Percentiles rank a stretch among this genome's conserved stretches.
phyloP scores from a whole-genome alignment of 371 early-diverging fungal genomes.

The Zopfochytrium polystomum region DNA sequence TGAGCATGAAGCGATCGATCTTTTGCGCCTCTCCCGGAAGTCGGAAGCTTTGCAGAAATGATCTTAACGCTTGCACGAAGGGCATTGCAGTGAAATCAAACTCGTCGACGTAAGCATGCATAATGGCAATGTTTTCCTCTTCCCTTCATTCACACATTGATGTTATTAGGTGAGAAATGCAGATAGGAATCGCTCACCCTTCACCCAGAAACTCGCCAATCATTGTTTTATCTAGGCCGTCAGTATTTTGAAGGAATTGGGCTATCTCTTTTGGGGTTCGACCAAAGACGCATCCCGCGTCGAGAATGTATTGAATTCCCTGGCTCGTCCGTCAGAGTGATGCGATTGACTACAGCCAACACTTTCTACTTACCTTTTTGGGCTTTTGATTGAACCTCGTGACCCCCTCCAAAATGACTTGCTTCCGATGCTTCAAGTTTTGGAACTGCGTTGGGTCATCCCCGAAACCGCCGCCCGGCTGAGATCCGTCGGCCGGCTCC shows the following conservation, averaged over 20 bases:
- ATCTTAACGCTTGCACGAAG: constrained; percentile 82
- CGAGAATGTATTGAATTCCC: constrained; percentile 74
- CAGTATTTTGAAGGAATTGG: constrained; percentile 66
- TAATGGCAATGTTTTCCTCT: constrained; percentile 79
- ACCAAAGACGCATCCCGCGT: constrained; percentile 59
- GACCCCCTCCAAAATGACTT: constrained; percentile 71
- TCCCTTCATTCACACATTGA: constrained; percentile 45
- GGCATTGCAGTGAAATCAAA: constrained; percentile 75
- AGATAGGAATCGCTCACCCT: constrained; percentile 43
- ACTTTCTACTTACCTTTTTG: constrained; percentile 53
- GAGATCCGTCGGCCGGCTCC: constrained; percentile 7
- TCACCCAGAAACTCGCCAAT: constrained; percentile 97
- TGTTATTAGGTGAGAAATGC: not conserved
- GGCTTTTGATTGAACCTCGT: constrained; percentile 85
- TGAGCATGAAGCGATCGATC: constrained; percentile 96
- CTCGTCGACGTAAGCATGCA: constrained; percentile 92
- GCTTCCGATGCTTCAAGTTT: constrained; percentile 75
- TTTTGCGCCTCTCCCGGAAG: constrained; percentile 98
- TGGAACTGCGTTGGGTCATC: constrained; percentile 73
- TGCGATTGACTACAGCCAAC: not conserved
- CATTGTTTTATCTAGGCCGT: constrained; percentile 75
- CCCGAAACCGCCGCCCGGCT: not conserved
- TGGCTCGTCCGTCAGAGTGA: constrained; percentile 4
- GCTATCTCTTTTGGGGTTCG: constrained; percentile 65
- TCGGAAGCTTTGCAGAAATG: constrained; percentile 90